These are phyloP conservation scores for Eimeria necatrix DNA, from an alignment of 169 alveolate genomes.

Conservation along the genomic window DNA sequence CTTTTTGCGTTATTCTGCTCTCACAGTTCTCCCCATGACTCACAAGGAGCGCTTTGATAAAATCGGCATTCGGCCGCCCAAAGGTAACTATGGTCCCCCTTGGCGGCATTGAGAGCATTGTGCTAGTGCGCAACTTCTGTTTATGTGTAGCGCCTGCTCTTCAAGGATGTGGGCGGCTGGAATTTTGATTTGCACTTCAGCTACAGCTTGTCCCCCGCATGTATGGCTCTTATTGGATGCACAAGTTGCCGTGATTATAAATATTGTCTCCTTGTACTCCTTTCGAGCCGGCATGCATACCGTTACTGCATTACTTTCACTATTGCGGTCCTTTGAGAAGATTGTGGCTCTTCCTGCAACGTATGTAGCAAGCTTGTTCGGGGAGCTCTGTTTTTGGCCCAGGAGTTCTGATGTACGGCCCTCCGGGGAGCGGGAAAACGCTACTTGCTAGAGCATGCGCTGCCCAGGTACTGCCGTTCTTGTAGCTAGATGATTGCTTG, in stretches of 20 bases:
- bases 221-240: neutral
- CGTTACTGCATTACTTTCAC: too few relatives aligned
- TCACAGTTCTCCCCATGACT: slow-evolving; percentile 98
- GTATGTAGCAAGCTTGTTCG: neutral
- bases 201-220: neutral
- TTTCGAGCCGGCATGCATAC: too few relatives aligned
- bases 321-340: too few relatives aligned
- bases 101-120: too few relatives aligned
- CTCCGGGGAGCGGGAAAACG: slow-evolving; percentile 99
- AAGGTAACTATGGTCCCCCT: slow-evolving; percentile 86
- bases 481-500: neutral
- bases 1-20: neutral
- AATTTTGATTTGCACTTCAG: neutral
- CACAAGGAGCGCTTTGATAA: slow-evolving; percentile 99
- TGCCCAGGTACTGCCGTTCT: slow-evolving; percentile 87
- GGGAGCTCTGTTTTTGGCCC: neutral
- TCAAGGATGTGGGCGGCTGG: neutral
- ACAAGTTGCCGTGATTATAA: too few relatives aligned
- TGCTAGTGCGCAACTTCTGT: too few relatives aligned
- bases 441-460: slow-evolving; percentile 96
- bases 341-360: too few relatives aligned
- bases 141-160: neutral
- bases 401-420: slow-evolving; percentile 99
- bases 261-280: too few relatives aligned
- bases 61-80: slow-evolving; percentile 99